Percentiles rank a stretch among this genome's conserved stretches.
phyloP scores from a whole-genome alignment of 2,329 filamentous ascomycete species.

The Lecanicillium sp. region DNA sequence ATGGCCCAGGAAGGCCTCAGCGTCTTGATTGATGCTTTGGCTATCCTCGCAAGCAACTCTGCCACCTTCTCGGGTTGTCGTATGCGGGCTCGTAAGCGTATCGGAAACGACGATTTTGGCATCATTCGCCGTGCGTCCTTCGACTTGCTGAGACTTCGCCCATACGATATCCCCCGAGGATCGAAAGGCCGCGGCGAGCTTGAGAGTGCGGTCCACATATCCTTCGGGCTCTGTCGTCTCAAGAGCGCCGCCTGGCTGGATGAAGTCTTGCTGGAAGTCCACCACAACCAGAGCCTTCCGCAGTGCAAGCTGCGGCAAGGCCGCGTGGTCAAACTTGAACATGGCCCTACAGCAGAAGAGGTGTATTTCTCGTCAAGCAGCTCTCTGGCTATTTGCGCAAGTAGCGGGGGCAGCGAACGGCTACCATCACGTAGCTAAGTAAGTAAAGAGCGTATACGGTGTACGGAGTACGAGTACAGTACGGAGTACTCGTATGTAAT shows the following conservation, averaged over 20 bases:
- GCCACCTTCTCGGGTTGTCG: too few species aligned
- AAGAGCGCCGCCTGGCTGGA: slow-evolving; percentile 59
- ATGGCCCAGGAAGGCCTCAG: slow-evolving; percentile 39
- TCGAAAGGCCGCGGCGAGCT: slow-evolving; percentile 67
- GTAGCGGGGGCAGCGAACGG: too few species aligned
- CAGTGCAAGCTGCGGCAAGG: slow-evolving; percentile 48
- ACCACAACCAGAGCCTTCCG: slow-evolving; percentile 70
- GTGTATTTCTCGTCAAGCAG: too few species aligned
- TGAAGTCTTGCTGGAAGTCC: slow-evolving; percentile 87
- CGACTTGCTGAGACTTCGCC: slow-evolving; percentile 69
- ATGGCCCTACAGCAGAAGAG: slow-evolving; percentile 28
- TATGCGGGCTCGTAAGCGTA: slow-evolving; percentile 2
- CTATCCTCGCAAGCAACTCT: too few species aligned
- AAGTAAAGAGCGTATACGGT: too few species aligned
- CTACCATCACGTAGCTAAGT: too few species aligned
- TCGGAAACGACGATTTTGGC: slow-evolving; percentile 41
- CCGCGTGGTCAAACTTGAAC: slow-evolving; percentile 49
- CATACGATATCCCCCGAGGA: slow-evolving; percentile 68
- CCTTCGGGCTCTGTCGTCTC: slow-evolving; percentile 54
- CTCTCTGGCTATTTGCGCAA: too few species aligned
- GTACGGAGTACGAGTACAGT: too few species aligned
- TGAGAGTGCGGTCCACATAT: slow-evolving; percentile 59
- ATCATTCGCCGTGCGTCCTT: slow-evolving; percentile 49
- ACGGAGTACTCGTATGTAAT: too few species aligned
- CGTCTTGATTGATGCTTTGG: slow-evolving; percentile 11